These are phyloP conservation scores for Podospora pseudoanserina DNA, from an alignment of 495 filamentous ascomycete genomes.

Conservation along the genomic window DNA sequence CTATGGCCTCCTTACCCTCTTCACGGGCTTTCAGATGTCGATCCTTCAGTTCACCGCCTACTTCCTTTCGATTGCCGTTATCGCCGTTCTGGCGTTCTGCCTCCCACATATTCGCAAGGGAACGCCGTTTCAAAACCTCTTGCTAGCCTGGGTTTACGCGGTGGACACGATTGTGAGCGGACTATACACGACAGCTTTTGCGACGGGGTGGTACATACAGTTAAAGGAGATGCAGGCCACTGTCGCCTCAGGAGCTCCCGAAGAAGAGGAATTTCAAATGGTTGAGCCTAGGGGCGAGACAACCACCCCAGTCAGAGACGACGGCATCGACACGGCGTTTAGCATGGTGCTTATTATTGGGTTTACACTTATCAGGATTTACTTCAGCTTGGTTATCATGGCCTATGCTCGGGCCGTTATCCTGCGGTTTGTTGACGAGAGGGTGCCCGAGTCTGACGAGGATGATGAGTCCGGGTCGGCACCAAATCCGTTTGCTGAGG, in stretches of 20 bases:
- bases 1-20: conserved; percentile 81
- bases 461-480: conserved; percentile 46
- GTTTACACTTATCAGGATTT: conserved; percentile 69
- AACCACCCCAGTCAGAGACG: conserved; percentile 40
- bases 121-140: conserved; percentile 63
- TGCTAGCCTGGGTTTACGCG: conserved; percentile 73
- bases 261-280: neutral
- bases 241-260: neutral
- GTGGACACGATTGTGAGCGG: conserved; percentile 74
- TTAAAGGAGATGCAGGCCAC: neutral
- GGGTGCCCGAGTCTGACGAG: conserved; percentile 33
- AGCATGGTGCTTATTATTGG: conserved; percentile 68
- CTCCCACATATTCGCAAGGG: conserved; percentile 68
- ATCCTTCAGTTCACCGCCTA: conserved; percentile 74
- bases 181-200: conserved; percentile 74
- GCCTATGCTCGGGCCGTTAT: conserved; percentile 73
- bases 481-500: conserved; percentile 67
- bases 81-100: conserved; percentile 58
- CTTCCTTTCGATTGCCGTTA: conserved; percentile 71
- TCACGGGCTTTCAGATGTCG: conserved; percentile 62
- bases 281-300: conserved; percentile 22
- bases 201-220: conserved; percentile 76
- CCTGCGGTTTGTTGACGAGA: conserved; percentile 54
- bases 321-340: conserved; percentile 66
- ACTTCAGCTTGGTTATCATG: conserved; percentile 75